A percentile compares a stretch with the other conserved stretches of the same genome.
phyloP scores from a whole-genome alignment of 306 rosid genomes.

The Amphicarpaea edgeworthii region DNA sequence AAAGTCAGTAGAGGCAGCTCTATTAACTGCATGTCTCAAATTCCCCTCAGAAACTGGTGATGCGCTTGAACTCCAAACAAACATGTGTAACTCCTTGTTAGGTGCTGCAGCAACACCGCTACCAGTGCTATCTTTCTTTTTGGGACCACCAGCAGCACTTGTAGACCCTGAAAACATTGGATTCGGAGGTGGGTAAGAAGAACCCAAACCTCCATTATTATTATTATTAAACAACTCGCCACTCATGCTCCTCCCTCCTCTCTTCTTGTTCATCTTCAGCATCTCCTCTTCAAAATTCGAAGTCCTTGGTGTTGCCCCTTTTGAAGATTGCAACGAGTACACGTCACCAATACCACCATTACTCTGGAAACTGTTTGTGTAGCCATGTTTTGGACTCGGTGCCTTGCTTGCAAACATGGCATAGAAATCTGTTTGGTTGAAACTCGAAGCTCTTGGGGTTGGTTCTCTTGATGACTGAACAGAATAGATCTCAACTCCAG shows the following conservation, averaged over 20 bases:
- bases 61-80: slow-evolving; percentile 91
- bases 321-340: slow-evolving; percentile 73
- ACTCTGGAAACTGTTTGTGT: slow-evolving; percentile 64
- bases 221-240: slow-evolving; percentile 80
- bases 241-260: slow-evolving; percentile 75
- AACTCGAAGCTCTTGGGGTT: slow-evolving; percentile 87
- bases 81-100: slow-evolving; percentile 87
- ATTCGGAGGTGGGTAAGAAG: slow-evolving; percentile 76
- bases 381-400: slow-evolving; percentile 82
- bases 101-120: slow-evolving; percentile 28
- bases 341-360: slow-evolving; percentile 56
- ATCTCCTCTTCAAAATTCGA: slow-evolving; percentile 83
- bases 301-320: slow-evolving; percentile 78
- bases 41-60: slow-evolving; percentile 89
- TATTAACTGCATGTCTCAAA: slow-evolving; percentile 68
- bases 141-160: slow-evolving; percentile 54
- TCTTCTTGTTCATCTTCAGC: slow-evolving; percentile 64
- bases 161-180: slow-evolving; percentile 77
- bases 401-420: slow-evolving; percentile 92
- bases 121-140: slow-evolving; percentile 58
- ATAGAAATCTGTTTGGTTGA: slow-evolving; percentile 77
- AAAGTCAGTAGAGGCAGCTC: slow-evolving; percentile 67
- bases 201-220: slow-evolving; percentile 52
- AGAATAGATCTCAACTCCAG: slow-evolving; percentile 87
- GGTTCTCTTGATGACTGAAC: slow-evolving; percentile 88